Conservation (phyloP, 305 asterid genomes). For the Solanum hybrid region DNA sequence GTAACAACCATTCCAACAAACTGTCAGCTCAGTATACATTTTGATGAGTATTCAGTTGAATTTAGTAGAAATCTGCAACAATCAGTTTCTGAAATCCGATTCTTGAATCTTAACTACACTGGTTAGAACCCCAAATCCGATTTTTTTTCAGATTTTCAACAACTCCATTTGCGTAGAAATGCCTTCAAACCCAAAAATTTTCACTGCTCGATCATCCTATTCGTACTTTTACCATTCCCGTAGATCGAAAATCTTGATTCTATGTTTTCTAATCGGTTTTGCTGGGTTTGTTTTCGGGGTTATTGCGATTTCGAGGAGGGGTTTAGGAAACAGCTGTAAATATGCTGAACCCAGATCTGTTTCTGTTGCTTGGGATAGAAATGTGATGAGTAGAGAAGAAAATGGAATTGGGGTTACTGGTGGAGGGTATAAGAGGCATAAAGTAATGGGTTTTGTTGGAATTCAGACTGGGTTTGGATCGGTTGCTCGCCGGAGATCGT, state of each 20-base stretch:
- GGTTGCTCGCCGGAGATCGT: slow-evolving; percentile 54
- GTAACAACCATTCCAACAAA: neutral
- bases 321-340: slow-evolving; percentile 29
- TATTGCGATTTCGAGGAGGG: slow-evolving; percentile 33
- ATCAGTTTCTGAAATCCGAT: neutral
- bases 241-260: slow-evolving; percentile 42
- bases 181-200: slow-evolving; percentile 77
- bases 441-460: slow-evolving; percentile 93
- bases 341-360: slow-evolving; percentile 55
- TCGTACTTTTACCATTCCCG: slow-evolving; percentile 26
- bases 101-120: neutral
- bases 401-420: slow-evolving; percentile 4
- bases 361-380: slow-evolving; percentile 70
- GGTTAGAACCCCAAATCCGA: neutral
- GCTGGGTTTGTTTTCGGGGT: slow-evolving; percentile 45
- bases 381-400: slow-evolving; percentile 1
- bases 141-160: neutral
- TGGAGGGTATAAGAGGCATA: slow-evolving; percentile 53
- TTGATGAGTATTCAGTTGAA: neutral
- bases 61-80: neutral
- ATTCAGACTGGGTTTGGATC: slow-evolving; percentile 90
- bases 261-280: slow-evolving; percentile 37
- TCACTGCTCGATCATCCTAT: slow-evolving; percentile 46
- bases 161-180: slow-evolving; percentile 15
- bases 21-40: neutral